Evolutionary conservation across 179 eudicot genomes (phyloP).

Genomic region (Beta macrorhiza): DNA sequence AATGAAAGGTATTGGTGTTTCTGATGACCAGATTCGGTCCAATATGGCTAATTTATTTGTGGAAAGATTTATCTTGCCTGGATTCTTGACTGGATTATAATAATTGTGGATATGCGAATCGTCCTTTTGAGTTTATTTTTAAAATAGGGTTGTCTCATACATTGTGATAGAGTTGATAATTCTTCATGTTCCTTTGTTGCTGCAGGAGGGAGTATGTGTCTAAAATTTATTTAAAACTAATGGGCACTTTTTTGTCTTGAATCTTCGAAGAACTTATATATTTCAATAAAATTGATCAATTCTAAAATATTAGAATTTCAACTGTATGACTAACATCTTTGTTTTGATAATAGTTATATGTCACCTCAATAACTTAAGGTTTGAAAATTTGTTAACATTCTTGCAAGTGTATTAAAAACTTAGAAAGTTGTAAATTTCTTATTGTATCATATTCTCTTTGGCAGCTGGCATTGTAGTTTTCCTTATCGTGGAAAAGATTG

Average conservation of each 20-base stretch:
- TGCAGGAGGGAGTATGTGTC: not conserved
- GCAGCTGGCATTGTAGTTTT: constrained; percentile 94
- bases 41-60: not conserved
- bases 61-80: not conserved
- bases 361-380: not conserved
- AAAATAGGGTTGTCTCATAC: not conserved
- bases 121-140: not conserved
- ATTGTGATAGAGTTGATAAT: not conserved
- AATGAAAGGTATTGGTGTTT: not conserved
- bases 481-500: constrained; percentile 82
- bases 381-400: not conserved
- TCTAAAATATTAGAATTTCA: too few relatives aligned
- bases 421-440: constrained; percentile 20
- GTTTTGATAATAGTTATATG: not conserved
- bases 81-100: not conserved
- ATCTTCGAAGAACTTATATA: not conserved
- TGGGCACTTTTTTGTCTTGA: not conserved
- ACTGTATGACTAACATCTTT: too few relatives aligned
- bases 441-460: constrained; percentile 27
- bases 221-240: not conserved
- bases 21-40: not conserved
- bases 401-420: constrained; percentile 3
- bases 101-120: not conserved
- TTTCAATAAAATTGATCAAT: too few relatives aligned
- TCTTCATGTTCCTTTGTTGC: not conserved